Evolutionary conservation across 441 rosid genomes (phyloP), one percentile per base, ranked within the genome.

Genomic region (Adansonia madagascariensis): DNA sequence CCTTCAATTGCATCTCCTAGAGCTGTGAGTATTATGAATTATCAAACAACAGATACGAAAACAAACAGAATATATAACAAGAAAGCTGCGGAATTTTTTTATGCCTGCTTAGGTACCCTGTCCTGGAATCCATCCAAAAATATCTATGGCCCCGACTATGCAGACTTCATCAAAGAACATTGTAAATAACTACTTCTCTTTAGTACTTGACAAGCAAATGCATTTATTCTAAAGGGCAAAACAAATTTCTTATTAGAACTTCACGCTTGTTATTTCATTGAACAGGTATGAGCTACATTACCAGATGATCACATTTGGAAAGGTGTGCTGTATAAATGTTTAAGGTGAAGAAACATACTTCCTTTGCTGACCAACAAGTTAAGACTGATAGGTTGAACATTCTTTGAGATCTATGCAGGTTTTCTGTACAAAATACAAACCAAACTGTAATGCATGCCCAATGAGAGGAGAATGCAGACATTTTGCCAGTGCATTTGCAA

Each of bases 391-490:
- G 57, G 57, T 59, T 72, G 66, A 69, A 76, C 77, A 44, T 59
- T 43, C 10, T 65, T 35, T 79, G 67, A 43, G 24, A 50, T 39
- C 71, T 63, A 20, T 81, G 81, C 89, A 91, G 96, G 96, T 91
- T 35, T 91, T 90, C 84, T 91, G 96, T 61, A 90, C 94, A 56
- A 91, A 91, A 83, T 86, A 80, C 82, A 91, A 83, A 82, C 96
- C 96, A 63, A 91, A 91, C 71, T 90, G 96, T 84, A 91, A 91
- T 46, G 88, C 94, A 20, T 91, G 96, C 75, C 94, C 94, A 0
- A 90, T 91, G 96, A 89, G 92, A 83, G 92, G 92, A 64, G 94
- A 91, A 74, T 91, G 96, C 84, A 90, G 92, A 78, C 94, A 91
- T 65, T 91, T 90, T 78, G 96, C 96, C 3, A 91, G 96, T 83